Evolutionary conservation across 1,284 basidiomycete species (phyloP).

Genomic region (Trichosporon sp.): DNA sequence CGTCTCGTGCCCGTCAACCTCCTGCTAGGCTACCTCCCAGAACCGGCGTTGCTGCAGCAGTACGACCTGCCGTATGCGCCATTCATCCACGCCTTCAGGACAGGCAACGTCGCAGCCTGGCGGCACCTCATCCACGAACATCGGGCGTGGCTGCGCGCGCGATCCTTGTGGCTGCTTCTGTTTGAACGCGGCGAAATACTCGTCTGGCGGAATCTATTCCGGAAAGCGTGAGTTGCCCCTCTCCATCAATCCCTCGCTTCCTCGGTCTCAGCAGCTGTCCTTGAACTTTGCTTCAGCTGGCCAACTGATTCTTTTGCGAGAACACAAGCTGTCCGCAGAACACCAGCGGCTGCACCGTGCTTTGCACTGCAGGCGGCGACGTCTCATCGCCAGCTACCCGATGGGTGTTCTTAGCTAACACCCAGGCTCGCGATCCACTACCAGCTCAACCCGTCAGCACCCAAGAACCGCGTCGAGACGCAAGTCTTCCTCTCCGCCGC

Average conservation of each 20-base stretch:
- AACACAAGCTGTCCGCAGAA: too few species aligned
- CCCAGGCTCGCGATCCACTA: constrained; percentile 45
- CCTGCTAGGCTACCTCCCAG: constrained; percentile 53
- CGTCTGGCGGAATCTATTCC: constrained; percentile 57
- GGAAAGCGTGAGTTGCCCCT: constrained; percentile 47
- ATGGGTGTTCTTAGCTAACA: constrained; percentile 14
- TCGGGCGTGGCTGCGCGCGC: constrained; percentile 53
- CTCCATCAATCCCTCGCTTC: too few species aligned
- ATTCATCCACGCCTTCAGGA: constrained; percentile 51
- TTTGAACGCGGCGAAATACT: constrained; percentile 57
- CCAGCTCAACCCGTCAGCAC: constrained; percentile 32
- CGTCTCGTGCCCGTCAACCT: constrained; percentile 55
- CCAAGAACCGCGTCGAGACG: constrained; percentile 46
- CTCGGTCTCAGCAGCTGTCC: neutral
- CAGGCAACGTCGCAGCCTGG: constrained; percentile 53
- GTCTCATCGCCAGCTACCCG: too few species aligned
- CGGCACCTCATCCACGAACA: constrained; percentile 44
- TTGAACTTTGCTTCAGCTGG: neutral
- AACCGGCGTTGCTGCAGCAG: constrained; percentile 36
- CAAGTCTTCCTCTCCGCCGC: constrained; percentile 45
- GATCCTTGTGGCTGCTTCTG: constrained; percentile 55
- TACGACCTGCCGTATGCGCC: constrained; percentile 54
- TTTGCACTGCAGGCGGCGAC: too few species aligned
- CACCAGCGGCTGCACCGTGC: too few species aligned
- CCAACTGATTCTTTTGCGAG: too few species aligned